Percentiles rank a stretch among this genome's conserved stretches.
Conservation (phyloP, 306 rosid species). For the Cyclanthera cordifolia region DNA sequence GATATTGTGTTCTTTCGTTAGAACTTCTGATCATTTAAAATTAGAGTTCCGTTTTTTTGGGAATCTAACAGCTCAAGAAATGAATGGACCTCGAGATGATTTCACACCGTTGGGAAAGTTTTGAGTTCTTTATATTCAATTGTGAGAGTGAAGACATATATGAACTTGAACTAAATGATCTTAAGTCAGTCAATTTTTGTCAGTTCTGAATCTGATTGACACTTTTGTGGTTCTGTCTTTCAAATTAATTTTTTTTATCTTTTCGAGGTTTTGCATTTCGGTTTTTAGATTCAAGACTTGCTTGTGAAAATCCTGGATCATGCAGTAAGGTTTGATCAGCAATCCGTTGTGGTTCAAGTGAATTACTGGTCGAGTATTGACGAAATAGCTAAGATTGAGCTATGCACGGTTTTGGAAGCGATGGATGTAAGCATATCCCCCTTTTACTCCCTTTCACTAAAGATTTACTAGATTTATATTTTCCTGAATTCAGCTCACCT, state of each 20-base stretch:
- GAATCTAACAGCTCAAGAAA: not conserved
- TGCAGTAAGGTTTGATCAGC: slow-evolving; percentile 62
- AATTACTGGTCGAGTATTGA: slow-evolving; percentile 21
- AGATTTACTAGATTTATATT: not conserved
- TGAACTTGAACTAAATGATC: not conserved
- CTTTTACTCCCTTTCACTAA: not conserved
- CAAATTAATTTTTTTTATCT: slow-evolving; percentile 37
- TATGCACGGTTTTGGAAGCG: slow-evolving; percentile 62
- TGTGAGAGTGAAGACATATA: not conserved
- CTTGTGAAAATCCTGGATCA: slow-evolving; percentile 61
- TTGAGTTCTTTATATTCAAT: not conserved
- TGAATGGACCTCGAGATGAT: not conserved
- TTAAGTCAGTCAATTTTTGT: not conserved
- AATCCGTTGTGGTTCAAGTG: slow-evolving; percentile 41
- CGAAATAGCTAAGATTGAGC: slow-evolving; percentile 28
- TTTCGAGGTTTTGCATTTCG: slow-evolving; percentile 80
- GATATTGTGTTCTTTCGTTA: not conserved
- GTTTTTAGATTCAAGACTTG: slow-evolving; percentile 91
- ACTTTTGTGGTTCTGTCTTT: not conserved
- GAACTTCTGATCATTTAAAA: not conserved
- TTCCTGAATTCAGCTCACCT: not conserved
- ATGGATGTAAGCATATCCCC: slow-evolving; percentile 57
- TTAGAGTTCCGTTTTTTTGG: not conserved
- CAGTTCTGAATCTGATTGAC: not conserved
- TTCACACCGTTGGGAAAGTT: not conserved